Base-by-base conservation (phyloP, 345 rosid species). In the Bruguiera parviflora region DNA sequence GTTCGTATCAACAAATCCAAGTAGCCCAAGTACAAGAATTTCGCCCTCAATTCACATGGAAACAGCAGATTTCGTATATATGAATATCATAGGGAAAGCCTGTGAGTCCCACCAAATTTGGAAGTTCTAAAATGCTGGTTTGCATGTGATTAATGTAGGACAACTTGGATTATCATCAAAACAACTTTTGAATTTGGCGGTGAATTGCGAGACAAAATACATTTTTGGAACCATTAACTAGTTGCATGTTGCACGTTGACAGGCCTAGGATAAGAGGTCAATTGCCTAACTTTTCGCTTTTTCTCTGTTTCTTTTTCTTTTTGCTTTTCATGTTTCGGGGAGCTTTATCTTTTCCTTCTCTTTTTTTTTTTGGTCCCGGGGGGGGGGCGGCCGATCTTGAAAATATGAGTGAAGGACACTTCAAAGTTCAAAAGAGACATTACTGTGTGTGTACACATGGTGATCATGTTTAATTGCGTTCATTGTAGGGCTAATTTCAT, bases 171-270 rank as follows among this genome's bases (percentile, higher is more conserved):
- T 2, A 16, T 32, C 58, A 69, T 16, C 22, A 33, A 21, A 24
- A 69, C 21, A 20, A 16, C 1, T 61, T 61, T 49, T 49, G 11
- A n/a, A 21, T 18, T 21, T n/a, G 49, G 49, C 0, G 49, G 49
- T 43, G 16, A 29, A 29, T 56, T 63, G 4, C 28, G 19, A 25
- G 43, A 56, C 63, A 63, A 37, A n/a, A 71, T 22, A 2, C 35
- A 0, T 31, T 56, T 24, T 39, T 29, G 35, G 58, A 70, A 37
- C 68, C 74, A 63, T 55, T 53, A 9, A 24, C 25, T 11, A 9
- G 55, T 53, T 11, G 39, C 24, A 20, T 5, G 60, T 55, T 63
- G 67, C 74, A 56, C 47, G 74, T 43, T 56, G 69, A 55, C 22
- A 32, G 29, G 61, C 9, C 49, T 43, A 43, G 49, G 49, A 0